A percentile compares a stretch with the other conserved stretches of the same genome.
Conservation (phyloP, 306 rosid genomes). For the Prunus mira region DNA sequence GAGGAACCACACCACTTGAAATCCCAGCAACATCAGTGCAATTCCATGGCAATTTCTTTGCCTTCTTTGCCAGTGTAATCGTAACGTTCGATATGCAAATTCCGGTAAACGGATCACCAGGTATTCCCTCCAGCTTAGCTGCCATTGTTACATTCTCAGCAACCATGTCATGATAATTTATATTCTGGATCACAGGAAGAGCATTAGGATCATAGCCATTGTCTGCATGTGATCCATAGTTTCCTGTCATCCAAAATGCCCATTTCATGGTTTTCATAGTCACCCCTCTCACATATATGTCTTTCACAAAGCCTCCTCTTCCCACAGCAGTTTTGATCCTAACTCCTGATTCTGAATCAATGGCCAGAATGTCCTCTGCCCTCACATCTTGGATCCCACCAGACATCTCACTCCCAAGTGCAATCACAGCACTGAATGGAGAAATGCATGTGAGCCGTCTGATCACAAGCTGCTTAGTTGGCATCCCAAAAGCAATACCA, state of each 20-base stretch:
- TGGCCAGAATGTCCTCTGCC: conserved; percentile 66
- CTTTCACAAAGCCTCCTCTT: conserved; percentile 76
- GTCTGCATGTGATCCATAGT: conserved; percentile 76
- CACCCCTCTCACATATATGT: conserved; percentile 61
- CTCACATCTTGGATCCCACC: conserved; percentile 79
- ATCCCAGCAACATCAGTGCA: conserved; percentile 64
- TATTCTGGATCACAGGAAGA: conserved; percentile 48
- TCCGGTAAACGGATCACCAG: conserved; percentile 57
- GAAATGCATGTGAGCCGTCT: conserved; percentile 73
- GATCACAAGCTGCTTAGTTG: conserved; percentile 61
- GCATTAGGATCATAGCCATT: conserved; percentile 57
- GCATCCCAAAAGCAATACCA: conserved; percentile 74
- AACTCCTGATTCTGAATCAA: conserved; percentile 61
- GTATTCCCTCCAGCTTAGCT: conserved; percentile 60
- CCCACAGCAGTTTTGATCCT: conserved; percentile 76
- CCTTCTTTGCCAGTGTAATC: conserved; percentile 46
- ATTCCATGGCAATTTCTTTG: conserved; percentile 63
- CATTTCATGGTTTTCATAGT: conserved; percentile 72
- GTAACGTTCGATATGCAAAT: conserved; percentile 77
- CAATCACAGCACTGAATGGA: conserved; percentile 72
- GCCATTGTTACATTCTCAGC: conserved; percentile 72
- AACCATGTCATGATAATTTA: conserved; percentile 56
- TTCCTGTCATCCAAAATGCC: conserved; percentile 79
- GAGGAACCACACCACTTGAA: conserved; percentile 55
- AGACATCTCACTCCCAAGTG: conserved; percentile 81